These are phyloP conservation scores for Dactylellina leptospora DNA, from an alignment of 2,329 filamentous ascomycete genomes.

Conservation along the genomic window DNA sequence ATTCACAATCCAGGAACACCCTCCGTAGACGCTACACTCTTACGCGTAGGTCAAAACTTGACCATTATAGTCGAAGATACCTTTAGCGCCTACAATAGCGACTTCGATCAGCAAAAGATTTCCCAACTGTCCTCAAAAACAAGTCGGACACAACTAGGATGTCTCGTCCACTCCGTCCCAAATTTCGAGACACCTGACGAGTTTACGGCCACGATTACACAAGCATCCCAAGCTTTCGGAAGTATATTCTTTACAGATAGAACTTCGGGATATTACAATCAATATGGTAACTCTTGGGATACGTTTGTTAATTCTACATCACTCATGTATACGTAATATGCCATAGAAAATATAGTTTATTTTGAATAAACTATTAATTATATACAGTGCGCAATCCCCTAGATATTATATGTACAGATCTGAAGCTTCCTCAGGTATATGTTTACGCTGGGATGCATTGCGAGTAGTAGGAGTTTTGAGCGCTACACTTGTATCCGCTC, in stretches of 20 bases:
- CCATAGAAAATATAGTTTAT: background rate
- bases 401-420: conserved; percentile 18
- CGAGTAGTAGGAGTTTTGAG: conserved; percentile 55
- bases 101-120: conserved; percentile 10
- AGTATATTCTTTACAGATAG: conserved; percentile 23
- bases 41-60: conserved; percentile 18
- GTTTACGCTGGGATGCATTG: conserved; percentile 55
- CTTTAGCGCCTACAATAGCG: background rate
- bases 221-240: conserved; percentile 5
- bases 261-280: conserved; percentile 5
- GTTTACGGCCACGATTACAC: background rate
- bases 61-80: conserved; percentile 24
- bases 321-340: conserved; percentile 17
- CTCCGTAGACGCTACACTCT: background rate
- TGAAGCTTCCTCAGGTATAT: background rate
- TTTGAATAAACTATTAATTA: conserved; percentile 10
- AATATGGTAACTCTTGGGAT: conserved; percentile 18
- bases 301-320: conserved; percentile 25
- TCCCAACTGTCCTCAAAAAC: conserved; percentile 2
- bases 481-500: conserved; percentile 53
- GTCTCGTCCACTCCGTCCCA: conserved; percentile 20
- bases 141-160: conserved; percentile 10
- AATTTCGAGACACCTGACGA: background rate
- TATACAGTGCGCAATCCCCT: background rate
- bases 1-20: conserved; percentile 29